A percentile compares a stretch with the other conserved stretches of the same genome.
Evolutionary conservation across 768 basidiomycete species (phyloP).

Genomic region (Leccinum subgranulosum): DNA sequence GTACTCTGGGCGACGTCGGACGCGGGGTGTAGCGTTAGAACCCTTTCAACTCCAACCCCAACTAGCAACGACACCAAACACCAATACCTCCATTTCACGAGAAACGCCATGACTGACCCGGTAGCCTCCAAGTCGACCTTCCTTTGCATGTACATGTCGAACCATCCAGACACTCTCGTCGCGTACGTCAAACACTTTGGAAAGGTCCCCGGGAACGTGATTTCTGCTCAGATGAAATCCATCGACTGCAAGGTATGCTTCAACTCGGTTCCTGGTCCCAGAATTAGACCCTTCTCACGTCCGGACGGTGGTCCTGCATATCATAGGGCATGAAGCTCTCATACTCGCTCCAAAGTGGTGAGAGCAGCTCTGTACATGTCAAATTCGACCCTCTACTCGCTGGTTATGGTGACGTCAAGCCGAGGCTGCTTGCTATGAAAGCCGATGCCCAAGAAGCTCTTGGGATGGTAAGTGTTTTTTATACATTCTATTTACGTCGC

Average conservation of each 20-base stretch:
- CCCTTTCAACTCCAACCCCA: too few relatives aligned
- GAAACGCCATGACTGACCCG: slow-evolving; percentile 54
- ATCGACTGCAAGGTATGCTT: slow-evolving; percentile 60
- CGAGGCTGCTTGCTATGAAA: slow-evolving; percentile 77
- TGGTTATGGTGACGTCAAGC: slow-evolving; percentile 81
- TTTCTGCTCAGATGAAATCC: slow-evolving; percentile 64
- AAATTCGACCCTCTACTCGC: slow-evolving; percentile 67
- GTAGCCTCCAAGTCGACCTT: slow-evolving; percentile 75
- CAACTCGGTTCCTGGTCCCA: slow-evolving; percentile 21
- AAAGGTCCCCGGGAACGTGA: slow-evolving; percentile 52
- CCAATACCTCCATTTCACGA: background rate
- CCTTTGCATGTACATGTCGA: slow-evolving; percentile 82
- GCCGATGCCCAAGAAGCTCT: slow-evolving; percentile 74
- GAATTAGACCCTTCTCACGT: background rate
- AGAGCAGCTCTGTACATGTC: slow-evolving; percentile 47
- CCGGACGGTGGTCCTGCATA: background rate
- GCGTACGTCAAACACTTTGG: slow-evolving; percentile 80
- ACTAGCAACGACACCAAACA: background rate
- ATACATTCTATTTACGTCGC: background rate
- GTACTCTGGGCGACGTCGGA: too few relatives aligned
- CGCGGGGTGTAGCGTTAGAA: too few relatives aligned
- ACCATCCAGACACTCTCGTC: slow-evolving; percentile 79
- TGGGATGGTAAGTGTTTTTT: slow-evolving; percentile 58
- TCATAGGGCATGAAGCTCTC: slow-evolving; percentile 65
- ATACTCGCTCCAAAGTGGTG: slow-evolving; percentile 52